These are phyloP conservation scores for Aspergillus arachidicola DNA, from an alignment of 2,329 filamentous ascomycete genomes.

Conservation along the genomic window DNA sequence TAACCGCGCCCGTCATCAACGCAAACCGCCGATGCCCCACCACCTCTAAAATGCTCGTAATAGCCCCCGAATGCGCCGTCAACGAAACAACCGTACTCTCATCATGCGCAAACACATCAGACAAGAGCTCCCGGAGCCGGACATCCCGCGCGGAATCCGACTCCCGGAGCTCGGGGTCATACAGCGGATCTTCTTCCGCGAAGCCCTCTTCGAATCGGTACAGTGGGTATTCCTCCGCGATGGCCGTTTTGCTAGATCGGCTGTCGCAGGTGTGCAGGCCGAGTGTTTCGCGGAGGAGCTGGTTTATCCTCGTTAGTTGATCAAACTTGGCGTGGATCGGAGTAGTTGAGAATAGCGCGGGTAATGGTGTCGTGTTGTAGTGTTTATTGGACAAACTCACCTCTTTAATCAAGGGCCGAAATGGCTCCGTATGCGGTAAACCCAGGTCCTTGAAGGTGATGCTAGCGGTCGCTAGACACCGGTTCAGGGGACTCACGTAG, in stretches of 20 bases:
- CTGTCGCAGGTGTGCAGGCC: slow-evolving; percentile 65
- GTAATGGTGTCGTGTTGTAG: too few species aligned
- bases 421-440: slow-evolving; percentile 50
- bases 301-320: not conserved
- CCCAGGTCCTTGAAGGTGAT: slow-evolving; percentile 55
- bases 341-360: too few species aligned
- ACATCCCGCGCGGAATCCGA: slow-evolving; percentile 51
- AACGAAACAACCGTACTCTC: slow-evolving; percentile 54
- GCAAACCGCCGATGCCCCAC: slow-evolving; percentile 51
- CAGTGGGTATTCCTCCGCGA: slow-evolving; percentile 51
- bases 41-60: slow-evolving; percentile 54
- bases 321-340: too few species aligned
- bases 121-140: slow-evolving; percentile 50
- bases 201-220: slow-evolving; percentile 59
- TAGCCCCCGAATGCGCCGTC: slow-evolving; percentile 62
- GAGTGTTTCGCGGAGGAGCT: slow-evolving; percentile 60
- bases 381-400: slow-evolving; percentile 24
- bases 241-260: slow-evolving; percentile 53
- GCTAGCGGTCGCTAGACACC: slow-evolving; percentile 61
- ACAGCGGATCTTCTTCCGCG: slow-evolving; percentile 57
- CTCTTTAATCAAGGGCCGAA: slow-evolving; percentile 61
- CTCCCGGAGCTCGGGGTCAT: slow-evolving; percentile 53
- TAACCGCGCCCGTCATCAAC: slow-evolving; percentile 53
- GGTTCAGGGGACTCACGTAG: slow-evolving; percentile 60
- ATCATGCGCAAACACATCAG: slow-evolving; percentile 57